A percentile compares a stretch with the other conserved stretches of the same genome.
Evolutionary conservation across 2,329 filamentous ascomycete genomes (phyloP).

Genomic region (Diaporthe humulicola): DNA sequence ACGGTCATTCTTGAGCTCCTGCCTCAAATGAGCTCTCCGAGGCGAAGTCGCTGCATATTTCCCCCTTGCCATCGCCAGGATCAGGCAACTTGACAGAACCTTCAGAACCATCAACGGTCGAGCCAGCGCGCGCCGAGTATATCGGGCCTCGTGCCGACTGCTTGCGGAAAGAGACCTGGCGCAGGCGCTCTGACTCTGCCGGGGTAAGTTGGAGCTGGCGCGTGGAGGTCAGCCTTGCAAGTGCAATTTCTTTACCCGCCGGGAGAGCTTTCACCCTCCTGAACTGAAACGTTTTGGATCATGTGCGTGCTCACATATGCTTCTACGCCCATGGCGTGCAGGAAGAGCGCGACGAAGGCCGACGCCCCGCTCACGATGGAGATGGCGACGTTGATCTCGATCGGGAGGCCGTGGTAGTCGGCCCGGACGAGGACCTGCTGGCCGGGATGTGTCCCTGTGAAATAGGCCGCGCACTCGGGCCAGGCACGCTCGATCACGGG

Average conservation of each 20-base stretch:
- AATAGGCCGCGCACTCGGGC: constrained; percentile 59
- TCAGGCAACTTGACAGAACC: constrained; percentile 48
- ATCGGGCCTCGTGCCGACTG: constrained; percentile 67
- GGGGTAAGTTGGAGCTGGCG: constrained; percentile 66
- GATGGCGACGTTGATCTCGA: constrained; percentile 56
- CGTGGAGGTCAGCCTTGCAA: neutral
- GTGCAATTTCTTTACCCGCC: neutral
- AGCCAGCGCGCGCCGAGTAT: constrained; percentile 61
- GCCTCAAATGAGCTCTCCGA: neutral
- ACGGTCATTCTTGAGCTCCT: neutral
- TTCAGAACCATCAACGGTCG: constrained; percentile 57
- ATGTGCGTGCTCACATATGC: constrained; percentile 59
- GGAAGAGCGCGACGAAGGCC: constrained; percentile 63
- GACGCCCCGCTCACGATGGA: constrained; percentile 64
- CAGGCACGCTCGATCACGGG: constrained; percentile 52
- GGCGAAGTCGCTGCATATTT: neutral
- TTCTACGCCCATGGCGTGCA: constrained; percentile 65
- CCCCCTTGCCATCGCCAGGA: neutral
- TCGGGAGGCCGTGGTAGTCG: constrained; percentile 48
- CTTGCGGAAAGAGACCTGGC: constrained; percentile 67
- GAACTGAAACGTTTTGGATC: constrained; percentile 29
- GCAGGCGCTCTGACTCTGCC: constrained; percentile 64
- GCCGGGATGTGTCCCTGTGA: constrained; percentile 46
- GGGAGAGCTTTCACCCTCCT: too few relatives aligned
- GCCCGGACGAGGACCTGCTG: constrained; percentile 50